phyloP scores from a whole-genome alignment of 1,284 basidiomycete genomes.

The Puccinia horiana region DNA sequence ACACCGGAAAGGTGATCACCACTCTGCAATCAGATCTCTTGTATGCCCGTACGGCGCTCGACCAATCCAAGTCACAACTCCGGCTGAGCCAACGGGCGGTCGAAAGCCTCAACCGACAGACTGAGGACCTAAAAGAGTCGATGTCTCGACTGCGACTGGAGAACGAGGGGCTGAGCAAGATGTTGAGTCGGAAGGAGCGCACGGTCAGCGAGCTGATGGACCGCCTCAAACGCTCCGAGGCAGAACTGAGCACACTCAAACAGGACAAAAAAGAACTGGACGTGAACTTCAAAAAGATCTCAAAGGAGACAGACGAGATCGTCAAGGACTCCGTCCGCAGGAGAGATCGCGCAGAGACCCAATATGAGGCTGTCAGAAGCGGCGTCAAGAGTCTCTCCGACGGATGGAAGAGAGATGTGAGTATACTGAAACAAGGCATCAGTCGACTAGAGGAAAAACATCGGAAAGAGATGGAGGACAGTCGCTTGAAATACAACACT shows the following conservation, averaged over 20 bases:
- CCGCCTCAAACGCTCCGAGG: slow-evolving; percentile 57
- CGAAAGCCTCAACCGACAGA: slow-evolving; percentile 71
- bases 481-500: slow-evolving; percentile 49
- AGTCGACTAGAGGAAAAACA: slow-evolving; percentile 45
- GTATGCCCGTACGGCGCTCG: slow-evolving; percentile 73
- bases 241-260: slow-evolving; percentile 50
- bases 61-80: slow-evolving; percentile 77
- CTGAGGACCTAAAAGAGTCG: slow-evolving; percentile 80
- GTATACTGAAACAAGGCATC: slow-evolving; percentile 19
- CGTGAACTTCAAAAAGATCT: slow-evolving; percentile 45
- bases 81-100: slow-evolving; percentile 74
- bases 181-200: slow-evolving; percentile 79
- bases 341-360: slow-evolving; percentile 52
- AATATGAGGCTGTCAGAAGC: slow-evolving; percentile 51
- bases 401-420: slow-evolving; percentile 48
- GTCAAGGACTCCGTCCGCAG: slow-evolving; percentile 54
- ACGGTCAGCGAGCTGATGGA: slow-evolving; percentile 68
- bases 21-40: slow-evolving; percentile 78
- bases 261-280: slow-evolving; percentile 50
- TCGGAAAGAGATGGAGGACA: slow-evolving; percentile 48
- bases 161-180: slow-evolving; percentile 80
- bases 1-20: slow-evolving; percentile 75
- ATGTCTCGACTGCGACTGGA: slow-evolving; percentile 75
- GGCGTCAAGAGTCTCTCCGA: slow-evolving; percentile 50
- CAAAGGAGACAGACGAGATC: slow-evolving; percentile 56